A percentile compares a stretch with the other conserved stretches of the same genome.
These are phyloP conservation scores for Kuraishia ogatae DNA, from an alignment of 805 yeast genomes.

Conservation along the genomic window DNA sequence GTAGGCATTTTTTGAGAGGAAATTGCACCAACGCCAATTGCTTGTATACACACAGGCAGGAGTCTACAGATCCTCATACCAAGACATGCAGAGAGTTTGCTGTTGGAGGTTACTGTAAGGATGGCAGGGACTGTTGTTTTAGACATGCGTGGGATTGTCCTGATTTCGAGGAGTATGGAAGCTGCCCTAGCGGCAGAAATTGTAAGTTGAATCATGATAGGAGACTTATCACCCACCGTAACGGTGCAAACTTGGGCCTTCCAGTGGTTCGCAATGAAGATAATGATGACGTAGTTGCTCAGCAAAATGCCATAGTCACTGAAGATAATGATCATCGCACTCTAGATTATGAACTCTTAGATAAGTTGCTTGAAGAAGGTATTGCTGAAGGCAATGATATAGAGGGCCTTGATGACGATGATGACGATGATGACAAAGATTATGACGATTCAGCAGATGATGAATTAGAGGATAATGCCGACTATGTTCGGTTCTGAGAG, in stretches of 20 bases:
- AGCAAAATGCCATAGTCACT: conserved; percentile 3
- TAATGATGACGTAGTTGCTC: conserved; percentile 15
- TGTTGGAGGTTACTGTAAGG: conserved; percentile 56
- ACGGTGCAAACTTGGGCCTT: conserved; percentile 3
- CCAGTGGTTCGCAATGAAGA: conserved; percentile 18
- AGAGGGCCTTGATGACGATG: background rate
- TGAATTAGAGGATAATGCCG: background rate
- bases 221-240: conserved; percentile 5
- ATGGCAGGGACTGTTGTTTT: conserved; percentile 49
- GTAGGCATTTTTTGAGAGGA: conserved; percentile 41
- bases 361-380: background rate
- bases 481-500: background rate
- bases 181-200: conserved; percentile 41
- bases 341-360: background rate
- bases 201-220: conserved; percentile 47
- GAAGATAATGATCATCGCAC: background rate
- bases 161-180: conserved; percentile 53
- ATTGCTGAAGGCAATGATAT: background rate
- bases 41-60: conserved; percentile 40
- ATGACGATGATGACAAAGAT: background rate
- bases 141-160: conserved; percentile 62
- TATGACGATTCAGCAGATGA: conserved; percentile 8
- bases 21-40: conserved; percentile 41
- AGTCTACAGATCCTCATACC: conserved; percentile 26
- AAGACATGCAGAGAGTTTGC: conserved; percentile 55